Conservation (phyloP, 352 stramenopile genomes). For the Globisporangium carolinianum region DNA sequence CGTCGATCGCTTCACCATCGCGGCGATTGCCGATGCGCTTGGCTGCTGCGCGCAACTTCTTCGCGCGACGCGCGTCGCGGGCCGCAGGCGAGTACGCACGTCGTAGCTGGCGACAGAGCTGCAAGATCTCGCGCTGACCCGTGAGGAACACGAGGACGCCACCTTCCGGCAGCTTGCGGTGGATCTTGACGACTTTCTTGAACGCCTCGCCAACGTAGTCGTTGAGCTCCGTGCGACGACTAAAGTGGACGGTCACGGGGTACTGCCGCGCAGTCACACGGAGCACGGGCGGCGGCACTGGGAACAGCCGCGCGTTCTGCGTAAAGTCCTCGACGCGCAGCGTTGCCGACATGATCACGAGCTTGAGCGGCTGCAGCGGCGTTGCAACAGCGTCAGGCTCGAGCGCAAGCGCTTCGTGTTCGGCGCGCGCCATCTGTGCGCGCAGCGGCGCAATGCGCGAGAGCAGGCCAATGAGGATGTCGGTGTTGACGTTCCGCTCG, state of each 20-base stretch:
- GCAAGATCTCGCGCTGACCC: conserved; percentile 93
- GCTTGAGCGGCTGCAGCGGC: conserved; percentile 71
- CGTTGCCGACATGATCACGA: conserved; percentile 98
- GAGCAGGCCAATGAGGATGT: conserved; percentile 96
- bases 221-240: conserved; percentile 95
- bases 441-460: conserved; percentile 92
- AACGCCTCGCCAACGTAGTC: conserved; percentile 95
- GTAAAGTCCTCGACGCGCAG: conserved; percentile 97
- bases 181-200: conserved; percentile 96
- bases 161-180: conserved; percentile 95
- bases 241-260: conserved; percentile 97
- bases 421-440: conserved; percentile 76
- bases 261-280: conserved; percentile 93
- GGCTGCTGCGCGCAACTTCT: not conserved
- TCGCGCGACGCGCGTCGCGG: too few relatives aligned
- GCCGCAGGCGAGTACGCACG: conserved; percentile 29
- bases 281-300: conserved; percentile 87
- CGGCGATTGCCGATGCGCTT: conserved; percentile 5
- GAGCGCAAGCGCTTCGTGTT: conserved; percentile 46
- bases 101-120: conserved; percentile 76
- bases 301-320: conserved; percentile 92
- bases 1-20: conserved; percentile 30
- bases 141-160: conserved; percentile 98
- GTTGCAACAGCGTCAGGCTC: conserved; percentile 27
- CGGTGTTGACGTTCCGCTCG: conserved; percentile 95